Conservation (phyloP, 2,329 filamentous ascomycete genomes). For the Trichocomaceae sp. region DNA sequence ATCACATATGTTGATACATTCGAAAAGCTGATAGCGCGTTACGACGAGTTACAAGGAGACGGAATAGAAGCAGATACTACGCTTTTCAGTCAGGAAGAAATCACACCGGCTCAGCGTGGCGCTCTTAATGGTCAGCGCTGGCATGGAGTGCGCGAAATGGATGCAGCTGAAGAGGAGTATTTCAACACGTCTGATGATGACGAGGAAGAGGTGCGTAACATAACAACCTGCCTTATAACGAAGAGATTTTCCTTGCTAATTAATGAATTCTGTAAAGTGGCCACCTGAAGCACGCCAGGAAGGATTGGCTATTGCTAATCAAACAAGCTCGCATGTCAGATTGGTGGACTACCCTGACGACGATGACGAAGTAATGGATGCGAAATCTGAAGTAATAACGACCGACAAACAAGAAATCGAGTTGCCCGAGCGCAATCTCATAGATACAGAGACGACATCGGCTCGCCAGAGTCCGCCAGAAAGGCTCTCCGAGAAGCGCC, state of each 20-base stretch:
- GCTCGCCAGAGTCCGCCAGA: constrained; percentile 54
- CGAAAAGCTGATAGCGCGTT: constrained; percentile 64
- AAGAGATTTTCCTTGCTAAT: not conserved
- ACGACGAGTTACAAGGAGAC: constrained; percentile 70
- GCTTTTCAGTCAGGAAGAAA: constrained; percentile 66
- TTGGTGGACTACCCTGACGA: constrained; percentile 91
- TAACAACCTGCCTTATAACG: not conserved
- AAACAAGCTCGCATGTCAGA: constrained; percentile 57
- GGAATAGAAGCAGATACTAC: constrained; percentile 55
- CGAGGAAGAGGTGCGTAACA: constrained; percentile 56
- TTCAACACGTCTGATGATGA: constrained; percentile 89
- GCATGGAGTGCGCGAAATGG: constrained; percentile 72
- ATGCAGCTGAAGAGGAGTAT: constrained; percentile 83
- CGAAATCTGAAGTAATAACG: constrained; percentile 31
- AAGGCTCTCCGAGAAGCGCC: constrained; percentile 77
- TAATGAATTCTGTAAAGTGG: constrained; percentile 20
- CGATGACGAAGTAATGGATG: constrained; percentile 58
- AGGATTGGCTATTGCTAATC: constrained; percentile 23
- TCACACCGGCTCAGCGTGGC: constrained; percentile 41
- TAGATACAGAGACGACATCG: constrained; percentile 16
- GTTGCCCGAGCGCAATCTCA: constrained; percentile 17
- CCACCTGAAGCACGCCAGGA: constrained; percentile 32
- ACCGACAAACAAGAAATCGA: constrained; percentile 19
- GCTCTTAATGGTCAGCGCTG: constrained; percentile 55
- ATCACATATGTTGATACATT: constrained; percentile 85